Evolutionary conservation across 2,329 filamentous ascomycete genomes (phyloP).

Genomic region (Cyphellophora attinorum): DNA sequence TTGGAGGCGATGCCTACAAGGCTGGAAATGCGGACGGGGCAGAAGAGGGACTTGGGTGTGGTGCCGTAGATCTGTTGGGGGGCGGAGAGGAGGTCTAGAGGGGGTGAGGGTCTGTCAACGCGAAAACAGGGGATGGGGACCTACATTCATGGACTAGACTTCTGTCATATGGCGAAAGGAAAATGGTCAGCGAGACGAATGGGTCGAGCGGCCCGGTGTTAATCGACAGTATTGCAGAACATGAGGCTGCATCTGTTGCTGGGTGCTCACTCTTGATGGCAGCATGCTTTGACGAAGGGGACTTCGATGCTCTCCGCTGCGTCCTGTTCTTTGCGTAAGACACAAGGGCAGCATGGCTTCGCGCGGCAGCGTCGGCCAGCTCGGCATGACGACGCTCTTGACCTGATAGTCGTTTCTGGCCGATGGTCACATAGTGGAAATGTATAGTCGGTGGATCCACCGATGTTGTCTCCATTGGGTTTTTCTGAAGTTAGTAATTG

Average conservation of each 20-base stretch:
- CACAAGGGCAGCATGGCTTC: neutral
- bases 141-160: neutral
- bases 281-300: neutral
- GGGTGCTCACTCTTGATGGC: neutral
- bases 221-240: neutral
- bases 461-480: no score
- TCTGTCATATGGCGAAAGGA: neutral
- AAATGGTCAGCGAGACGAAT: neutral
- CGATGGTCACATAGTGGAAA: constrained; percentile 4
- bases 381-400: neutral
- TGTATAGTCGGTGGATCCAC: no score
- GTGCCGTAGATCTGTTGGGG: neutral
- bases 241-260: neutral
- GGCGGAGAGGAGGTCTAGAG: neutral
- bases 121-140: neutral
- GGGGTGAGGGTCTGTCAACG: neutral
- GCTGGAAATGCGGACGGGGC: neutral
- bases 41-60: neutral
- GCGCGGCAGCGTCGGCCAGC: neutral
- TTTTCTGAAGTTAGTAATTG: no score
- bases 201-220: neutral
- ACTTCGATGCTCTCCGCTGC: no score
- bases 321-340: neutral
- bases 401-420: neutral
- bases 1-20: neutral